Evolutionary conservation across 1,139 yeast genomes (phyloP), one percentile per base, ranked within the genome.

Genomic region (Yamadazyma jaroonii): DNA sequence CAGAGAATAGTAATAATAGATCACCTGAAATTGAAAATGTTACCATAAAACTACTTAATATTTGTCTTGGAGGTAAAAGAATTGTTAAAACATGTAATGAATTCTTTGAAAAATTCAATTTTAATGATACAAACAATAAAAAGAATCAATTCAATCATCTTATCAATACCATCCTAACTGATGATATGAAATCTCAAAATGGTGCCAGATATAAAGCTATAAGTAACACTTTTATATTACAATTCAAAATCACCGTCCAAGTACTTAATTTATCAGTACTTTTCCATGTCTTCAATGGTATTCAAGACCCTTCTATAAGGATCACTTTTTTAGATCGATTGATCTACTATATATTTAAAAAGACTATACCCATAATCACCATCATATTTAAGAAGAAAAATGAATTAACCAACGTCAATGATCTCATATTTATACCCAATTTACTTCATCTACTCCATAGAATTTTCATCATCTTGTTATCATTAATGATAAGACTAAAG

Each of bases 371-470:
- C 3, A 11, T 9, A 5, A 29, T 39, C 5, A 9, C 15, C 3
- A 12, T 26, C 3, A 21, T 34, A 13, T 32, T 32, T 20, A 11
- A 14, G 7, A 34, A 23, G 12, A 8, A 26, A 3, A 27, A 24
- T 4, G 12, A 28, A 3, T 32, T 13, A 3, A n/a, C 27, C 9
- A 24, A 36, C 7, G 29, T 32, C 8, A 39, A 25, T 12, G 42
- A 39, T 21, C 9, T 32, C 2, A 29, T 39, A 2, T 14, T 36
- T 6, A 29, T 33, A 13, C 42, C 42, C 6, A 35, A 24, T 17
- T 11, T 39, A 25, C 9, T 36, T 6, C 39, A 32, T 20, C 17
- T 39, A 10, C n/a, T 39, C 4, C 37, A 39, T 17, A 29, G 35
- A 17, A 25, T 29, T 2, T 32, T 29, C 6, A 10, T 39, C 11